Conservation (phyloP, 75 land plant species). For the Sequoia sempervirens region DNA sequence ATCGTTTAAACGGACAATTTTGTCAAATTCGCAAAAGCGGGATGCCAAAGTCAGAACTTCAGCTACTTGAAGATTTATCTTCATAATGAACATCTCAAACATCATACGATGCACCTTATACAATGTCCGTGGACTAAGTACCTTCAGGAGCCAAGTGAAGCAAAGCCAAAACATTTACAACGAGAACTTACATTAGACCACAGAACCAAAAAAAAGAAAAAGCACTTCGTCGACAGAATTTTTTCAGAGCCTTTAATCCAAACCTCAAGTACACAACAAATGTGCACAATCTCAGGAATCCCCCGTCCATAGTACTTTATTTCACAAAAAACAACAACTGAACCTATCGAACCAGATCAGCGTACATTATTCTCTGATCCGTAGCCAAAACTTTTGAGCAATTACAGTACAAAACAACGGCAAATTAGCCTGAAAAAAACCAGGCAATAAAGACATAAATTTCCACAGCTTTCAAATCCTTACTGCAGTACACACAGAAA, state of each 20-base stretch:
- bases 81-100: too few species aligned
- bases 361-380: slow-evolving; percentile 2
- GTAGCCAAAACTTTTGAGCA: neutral
- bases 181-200: too few species aligned
- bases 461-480: neutral
- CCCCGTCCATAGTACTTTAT: neutral
- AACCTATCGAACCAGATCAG: neutral
- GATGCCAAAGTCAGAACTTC: too few species aligned
- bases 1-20: neutral
- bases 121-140: neutral
- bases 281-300: neutral
- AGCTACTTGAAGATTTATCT: too few species aligned
- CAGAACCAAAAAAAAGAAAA: neutral
- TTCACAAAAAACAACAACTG: neutral
- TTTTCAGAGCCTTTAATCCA: neutral
- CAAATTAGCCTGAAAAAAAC: neutral
- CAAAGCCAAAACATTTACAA: too few species aligned
- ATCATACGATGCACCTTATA: too few species aligned
- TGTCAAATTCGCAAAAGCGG: too few species aligned
- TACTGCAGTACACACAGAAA: neutral
- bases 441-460: neutral
- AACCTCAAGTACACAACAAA: neutral
- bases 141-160: neutral
- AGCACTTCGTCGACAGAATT: neutral
- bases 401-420: neutral